Evolutionary conservation across 2,329 filamentous ascomycete genomes (phyloP).

Genomic region (Exophiala viscosa): DNA sequence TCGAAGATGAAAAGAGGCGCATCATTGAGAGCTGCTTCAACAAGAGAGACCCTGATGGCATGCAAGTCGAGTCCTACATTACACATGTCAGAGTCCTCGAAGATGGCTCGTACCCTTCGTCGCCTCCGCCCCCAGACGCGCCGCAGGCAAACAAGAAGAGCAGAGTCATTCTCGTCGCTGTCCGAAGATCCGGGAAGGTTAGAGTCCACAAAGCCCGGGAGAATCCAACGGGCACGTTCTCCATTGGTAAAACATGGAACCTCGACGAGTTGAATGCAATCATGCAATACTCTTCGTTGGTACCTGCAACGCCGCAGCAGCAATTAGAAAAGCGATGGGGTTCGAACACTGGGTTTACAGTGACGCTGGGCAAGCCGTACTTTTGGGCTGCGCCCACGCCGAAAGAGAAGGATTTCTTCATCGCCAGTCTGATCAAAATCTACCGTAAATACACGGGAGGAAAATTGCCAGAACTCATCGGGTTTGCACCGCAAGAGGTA

Average conservation of each 20-base stretch:
- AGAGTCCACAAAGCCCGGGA: constrained; percentile 96
- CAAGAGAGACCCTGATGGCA: constrained; percentile 83
- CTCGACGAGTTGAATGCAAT: constrained; percentile 83
- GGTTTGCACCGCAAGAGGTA: constrained; percentile 76
- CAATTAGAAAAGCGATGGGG: constrained; percentile 69
- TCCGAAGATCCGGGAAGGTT: constrained; percentile 86
- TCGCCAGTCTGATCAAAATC: constrained; percentile 92
- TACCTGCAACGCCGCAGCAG: constrained; percentile 57
- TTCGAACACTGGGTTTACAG: constrained; percentile 75
- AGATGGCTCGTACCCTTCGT: constrained; percentile 76
- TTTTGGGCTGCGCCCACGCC: constrained; percentile 92
- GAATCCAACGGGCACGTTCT: constrained; percentile 89
- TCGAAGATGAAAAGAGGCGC: constrained; percentile 93
- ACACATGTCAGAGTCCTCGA: constrained; percentile 92
- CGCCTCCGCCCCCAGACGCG: constrained; percentile 77
- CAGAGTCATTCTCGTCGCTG: constrained; percentile 86
- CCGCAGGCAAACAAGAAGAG: constrained; percentile 74
- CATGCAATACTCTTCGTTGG: constrained; percentile 70
- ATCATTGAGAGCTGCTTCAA: constrained; percentile 93
- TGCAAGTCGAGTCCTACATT: constrained; percentile 88
- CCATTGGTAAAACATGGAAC: constrained; percentile 97
- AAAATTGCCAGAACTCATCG: constrained; percentile 70
- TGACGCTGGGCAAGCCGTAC: constrained; percentile 89
- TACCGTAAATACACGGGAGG: constrained; percentile 94
- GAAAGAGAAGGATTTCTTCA: constrained; percentile 99